phyloP scores from a whole-genome alignment of 2,329 filamentous ascomycete species.

The Phialophora macrospora region DNA sequence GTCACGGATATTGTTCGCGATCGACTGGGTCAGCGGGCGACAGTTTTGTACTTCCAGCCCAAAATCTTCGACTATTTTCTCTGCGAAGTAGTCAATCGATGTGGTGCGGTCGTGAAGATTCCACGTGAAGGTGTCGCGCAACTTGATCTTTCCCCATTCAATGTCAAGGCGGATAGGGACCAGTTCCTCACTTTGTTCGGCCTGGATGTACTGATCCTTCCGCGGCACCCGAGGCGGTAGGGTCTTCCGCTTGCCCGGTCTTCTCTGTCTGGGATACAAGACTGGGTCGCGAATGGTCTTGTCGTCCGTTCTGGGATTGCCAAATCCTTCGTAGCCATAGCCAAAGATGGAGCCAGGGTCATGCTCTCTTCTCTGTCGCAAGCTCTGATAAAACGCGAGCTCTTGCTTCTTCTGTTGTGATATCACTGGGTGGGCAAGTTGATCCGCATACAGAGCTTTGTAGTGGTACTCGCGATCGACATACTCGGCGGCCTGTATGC shows the following conservation, averaged over 20 bases:
- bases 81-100: constrained; percentile 78
- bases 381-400: constrained; percentile 69
- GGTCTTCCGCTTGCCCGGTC: constrained; percentile 76
- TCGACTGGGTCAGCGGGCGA: constrained; percentile 63
- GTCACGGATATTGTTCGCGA: constrained; percentile 75
- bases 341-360: constrained; percentile 67
- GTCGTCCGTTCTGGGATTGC: constrained; percentile 80
- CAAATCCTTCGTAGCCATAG: constrained; percentile 82
- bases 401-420: constrained; percentile 69
- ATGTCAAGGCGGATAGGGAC: constrained; percentile 91
- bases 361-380: constrained; percentile 63
- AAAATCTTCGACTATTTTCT: constrained; percentile 86
- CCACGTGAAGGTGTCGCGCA: constrained; percentile 98
- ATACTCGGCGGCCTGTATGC: constrained; percentile 66
- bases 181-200: constrained; percentile 87
- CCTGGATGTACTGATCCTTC: constrained; percentile 82
- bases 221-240: constrained; percentile 73
- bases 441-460: constrained; percentile 58
- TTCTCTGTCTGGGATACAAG: constrained; percentile 78
- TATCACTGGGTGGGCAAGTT: constrained; percentile 61
- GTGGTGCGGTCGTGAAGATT: constrained; percentile 91
- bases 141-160: constrained; percentile 91
- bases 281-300: constrained; percentile 66
- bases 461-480: constrained; percentile 67
- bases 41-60: constrained; percentile 72